Evolutionary conservation across 768 basidiomycete species (phyloP), one percentile per base, ranked within the genome.

Genomic region (Lactarius hengduanensis): DNA sequence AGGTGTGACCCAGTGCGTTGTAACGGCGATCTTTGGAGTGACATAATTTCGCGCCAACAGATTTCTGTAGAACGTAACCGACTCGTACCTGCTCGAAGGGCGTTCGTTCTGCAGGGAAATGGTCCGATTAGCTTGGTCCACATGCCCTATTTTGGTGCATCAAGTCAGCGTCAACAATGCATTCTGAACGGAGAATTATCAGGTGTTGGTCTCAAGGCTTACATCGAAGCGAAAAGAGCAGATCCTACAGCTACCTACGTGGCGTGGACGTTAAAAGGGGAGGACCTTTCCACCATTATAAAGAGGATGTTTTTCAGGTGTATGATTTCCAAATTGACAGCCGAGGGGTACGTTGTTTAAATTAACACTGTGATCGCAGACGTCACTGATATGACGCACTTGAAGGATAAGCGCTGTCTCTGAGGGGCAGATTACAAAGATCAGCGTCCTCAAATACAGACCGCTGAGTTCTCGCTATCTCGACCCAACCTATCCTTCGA

Each of bases 31-130:
- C 59, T 6, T 63, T 22, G 36, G 41, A 7, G 59, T 57, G 20
- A 55, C 32, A 50, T 38, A 41, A 50, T 22, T 56, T 32, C 13
- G 1, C 18, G 13, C 30, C 36, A 45, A 5, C 45, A 61, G 68
- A n/a, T 64, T 13, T 71, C 73, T 41, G 60, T 76, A 13, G 63
- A 64, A 20, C 76, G 79, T 34, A 80, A 80, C 66, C 75, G 70
- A n/a, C 70, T 77, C 62, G 69, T 66, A 9, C 74, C 76, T 1
- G 73, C 74, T 40, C 59, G 69, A 4, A 78, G 79, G 59, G 71
- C 61, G 3, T 82, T 81, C 72, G 62, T 80, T 62, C 67, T 80
- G 59, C 78, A 79, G 40, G 79, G 80, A 3, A 75, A 73, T 15
- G 72, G 76, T 28, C 68, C 71, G 36, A 32, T 77, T 16, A 76